Base-by-base conservation (phyloP, 768 basidiomycete genomes). In the Rhodotorula babjevae region DNA sequence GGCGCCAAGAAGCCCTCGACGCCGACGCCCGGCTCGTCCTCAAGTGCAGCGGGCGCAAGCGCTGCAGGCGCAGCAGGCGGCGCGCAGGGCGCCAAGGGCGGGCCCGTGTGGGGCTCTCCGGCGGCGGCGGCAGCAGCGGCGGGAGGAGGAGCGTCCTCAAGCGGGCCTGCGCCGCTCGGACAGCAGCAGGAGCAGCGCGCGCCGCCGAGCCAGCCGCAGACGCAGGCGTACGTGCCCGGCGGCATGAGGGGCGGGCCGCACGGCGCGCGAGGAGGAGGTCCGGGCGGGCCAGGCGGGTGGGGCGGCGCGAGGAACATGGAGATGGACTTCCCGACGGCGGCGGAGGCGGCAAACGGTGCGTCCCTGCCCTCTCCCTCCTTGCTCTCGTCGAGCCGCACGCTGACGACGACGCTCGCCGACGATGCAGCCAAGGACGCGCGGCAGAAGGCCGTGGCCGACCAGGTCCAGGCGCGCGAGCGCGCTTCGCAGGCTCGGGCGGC, bases 291-390 rank as follows among this genome's bases (percentile, higher is more conserved):
- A 88, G 36, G 61, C 55, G 10, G 67, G 78, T 23, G 74, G 77
- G 15, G 69, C 61, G 53, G 53, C 23, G 52, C 25, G 25, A 27
- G 23, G 56, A 56, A n/a, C 49, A 55, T 70, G 47, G 67, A 64
- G 40, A 66, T 83, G 68, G 94, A 98, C 74, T 99, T 99, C 79
- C 96, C 96, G 14, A 99, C 96, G 11, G 93, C 95, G 59, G 92
- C 92, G 50, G 96, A 99, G 83, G 92, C 93, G 57, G 91, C 91
- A 14, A 88, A 89, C 83, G 89, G 91, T 89, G 76, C 46, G 55
- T 44, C 44, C 27, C 25, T 10, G 14, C 46, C 53, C 14, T n/a
- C 12, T 55, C 53, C n/a, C 5, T 12, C 10, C n/a, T 55, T 2
- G 3, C 14, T 55, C 53, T 27, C 47, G 3, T 53, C 29, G n/a